Conservation (phyloP, 2,329 filamentous ascomycete genomes). For the Trichophyton benhamiae region DNA sequence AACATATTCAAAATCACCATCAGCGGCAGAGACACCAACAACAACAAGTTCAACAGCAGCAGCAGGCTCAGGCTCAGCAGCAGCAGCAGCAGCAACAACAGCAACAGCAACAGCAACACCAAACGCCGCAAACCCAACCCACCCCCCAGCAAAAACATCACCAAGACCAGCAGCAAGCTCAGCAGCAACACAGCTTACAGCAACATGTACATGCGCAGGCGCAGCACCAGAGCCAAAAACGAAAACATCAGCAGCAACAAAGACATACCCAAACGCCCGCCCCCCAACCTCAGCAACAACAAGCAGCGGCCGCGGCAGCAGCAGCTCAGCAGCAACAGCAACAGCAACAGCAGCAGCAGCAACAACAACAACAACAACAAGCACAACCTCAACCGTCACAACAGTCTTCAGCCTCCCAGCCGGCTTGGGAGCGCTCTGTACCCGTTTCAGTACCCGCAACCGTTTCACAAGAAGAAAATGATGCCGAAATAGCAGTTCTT, state of each 20-base stretch:
- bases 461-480: constrained; percentile 5
- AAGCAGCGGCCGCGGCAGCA: constrained; percentile 7
- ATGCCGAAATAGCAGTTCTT: constrained; percentile 10
- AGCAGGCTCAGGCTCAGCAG: not conserved
- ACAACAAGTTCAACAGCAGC: not conserved
- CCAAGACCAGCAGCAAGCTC: not conserved
- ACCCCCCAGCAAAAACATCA: not conserved
- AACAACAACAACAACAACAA: not conserved
- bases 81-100: not conserved
- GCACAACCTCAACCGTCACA: not conserved
- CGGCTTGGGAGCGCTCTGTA: not conserved
- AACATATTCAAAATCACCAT: constrained; percentile 10
- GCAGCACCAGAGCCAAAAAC: constrained; percentile 7
- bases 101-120: not conserved
- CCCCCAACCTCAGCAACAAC: constrained; percentile 10
- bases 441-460: not conserved
- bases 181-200: not conserved
- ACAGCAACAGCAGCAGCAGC: not conserved
- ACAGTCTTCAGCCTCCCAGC: not conserved
- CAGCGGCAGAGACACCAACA: constrained; percentile 14
- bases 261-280: too few relatives aligned
- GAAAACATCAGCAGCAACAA: constrained; percentile 11
- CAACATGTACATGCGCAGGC: constrained; percentile 8
- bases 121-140: not conserved
- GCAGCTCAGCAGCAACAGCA: not conserved